phyloP scores from a whole-genome alignment of 495 filamentous ascomycete species.

The Aspergillus nidulans region DNA sequence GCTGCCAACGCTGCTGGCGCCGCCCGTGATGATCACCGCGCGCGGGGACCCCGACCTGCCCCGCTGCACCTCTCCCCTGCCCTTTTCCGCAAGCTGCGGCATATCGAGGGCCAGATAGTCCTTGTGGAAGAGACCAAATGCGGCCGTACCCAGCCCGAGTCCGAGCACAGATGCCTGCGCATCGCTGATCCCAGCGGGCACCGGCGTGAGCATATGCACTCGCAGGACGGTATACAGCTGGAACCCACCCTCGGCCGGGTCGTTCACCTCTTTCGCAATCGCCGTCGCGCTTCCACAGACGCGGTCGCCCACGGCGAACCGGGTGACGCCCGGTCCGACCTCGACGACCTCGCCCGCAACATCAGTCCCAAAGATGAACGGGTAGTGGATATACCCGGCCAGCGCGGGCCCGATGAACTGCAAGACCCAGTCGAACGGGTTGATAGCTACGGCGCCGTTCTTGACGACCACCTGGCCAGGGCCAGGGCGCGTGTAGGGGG shows the following conservation, averaged over 20 bases:
- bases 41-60: not conserved
- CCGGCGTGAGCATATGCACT: not conserved
- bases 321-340: constrained; percentile 35
- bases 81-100: not conserved
- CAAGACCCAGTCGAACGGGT: constrained; percentile 45
- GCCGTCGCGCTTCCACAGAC: not conserved
- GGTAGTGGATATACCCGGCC: constrained; percentile 34
- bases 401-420: constrained; percentile 26
- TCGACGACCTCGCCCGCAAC: constrained; percentile 50
- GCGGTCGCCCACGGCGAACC: not conserved
- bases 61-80: constrained; percentile 21
- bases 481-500: constrained; percentile 27
- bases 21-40: constrained; percentile 54
- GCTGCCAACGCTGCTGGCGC: constrained; percentile 53
- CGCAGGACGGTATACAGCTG: constrained; percentile 24
- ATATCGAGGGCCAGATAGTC: constrained; percentile 36
- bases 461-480: constrained; percentile 34
- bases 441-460: constrained; percentile 42
- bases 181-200: constrained; percentile 15
- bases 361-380: constrained; percentile 51
- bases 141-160: constrained; percentile 46
- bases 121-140: constrained; percentile 47
- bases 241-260: constrained; percentile 22
- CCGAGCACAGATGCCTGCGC: constrained; percentile 34
- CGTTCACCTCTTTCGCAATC: constrained; percentile 9